Conservation (phyloP, 495 filamentous ascomycete genomes). For the Trypethelium eluteriae region DNA sequence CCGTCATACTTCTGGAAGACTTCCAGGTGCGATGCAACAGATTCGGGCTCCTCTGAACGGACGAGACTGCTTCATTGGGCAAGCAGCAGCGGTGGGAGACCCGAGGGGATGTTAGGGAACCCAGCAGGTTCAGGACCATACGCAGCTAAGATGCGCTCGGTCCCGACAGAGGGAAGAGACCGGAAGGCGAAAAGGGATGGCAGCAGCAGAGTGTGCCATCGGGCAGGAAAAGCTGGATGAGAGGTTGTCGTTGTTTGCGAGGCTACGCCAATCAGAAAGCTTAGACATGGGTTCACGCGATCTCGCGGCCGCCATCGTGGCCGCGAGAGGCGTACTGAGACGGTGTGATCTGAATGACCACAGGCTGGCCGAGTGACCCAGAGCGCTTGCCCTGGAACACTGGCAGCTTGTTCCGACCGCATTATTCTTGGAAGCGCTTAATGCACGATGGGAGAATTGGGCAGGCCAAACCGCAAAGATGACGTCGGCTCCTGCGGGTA, state of each 20-base stretch:
- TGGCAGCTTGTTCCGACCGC: neutral
- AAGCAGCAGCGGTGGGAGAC: neutral
- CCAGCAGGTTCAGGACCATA: neutral
- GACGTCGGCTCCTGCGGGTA: neutral
- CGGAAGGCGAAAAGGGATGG: slow-evolving; percentile 9
- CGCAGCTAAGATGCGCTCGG: slow-evolving; percentile 6
- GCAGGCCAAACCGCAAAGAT: neutral
- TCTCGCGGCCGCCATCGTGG: slow-evolving; percentile 5
- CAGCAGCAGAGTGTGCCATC: slow-evolving; percentile 3
- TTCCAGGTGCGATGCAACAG: slow-evolving; percentile 2
- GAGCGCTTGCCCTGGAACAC: neutral
- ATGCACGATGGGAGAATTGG: neutral
- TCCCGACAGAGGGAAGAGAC: slow-evolving; percentile 10
- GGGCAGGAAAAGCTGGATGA: slow-evolving; percentile 25
- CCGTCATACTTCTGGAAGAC: slow-evolving; percentile 9
- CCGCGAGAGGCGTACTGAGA: slow-evolving; percentile 9
- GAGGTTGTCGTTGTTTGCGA: slow-evolving; percentile 29
- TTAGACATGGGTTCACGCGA: slow-evolving; percentile 1
- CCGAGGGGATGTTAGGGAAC: slow-evolving; percentile 7
- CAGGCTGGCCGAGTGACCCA: neutral
- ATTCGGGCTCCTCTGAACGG: neutral
- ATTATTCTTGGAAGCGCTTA: slow-evolving; percentile 13
- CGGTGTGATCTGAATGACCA: slow-evolving; percentile 4
- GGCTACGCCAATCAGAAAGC: slow-evolving; percentile 3
- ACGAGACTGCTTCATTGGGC: slow-evolving; percentile 10